These are phyloP conservation scores for Fusarium sp. DNA, from an alignment of 2,329 filamentous ascomycete genomes.

Conservation along the genomic window DNA sequence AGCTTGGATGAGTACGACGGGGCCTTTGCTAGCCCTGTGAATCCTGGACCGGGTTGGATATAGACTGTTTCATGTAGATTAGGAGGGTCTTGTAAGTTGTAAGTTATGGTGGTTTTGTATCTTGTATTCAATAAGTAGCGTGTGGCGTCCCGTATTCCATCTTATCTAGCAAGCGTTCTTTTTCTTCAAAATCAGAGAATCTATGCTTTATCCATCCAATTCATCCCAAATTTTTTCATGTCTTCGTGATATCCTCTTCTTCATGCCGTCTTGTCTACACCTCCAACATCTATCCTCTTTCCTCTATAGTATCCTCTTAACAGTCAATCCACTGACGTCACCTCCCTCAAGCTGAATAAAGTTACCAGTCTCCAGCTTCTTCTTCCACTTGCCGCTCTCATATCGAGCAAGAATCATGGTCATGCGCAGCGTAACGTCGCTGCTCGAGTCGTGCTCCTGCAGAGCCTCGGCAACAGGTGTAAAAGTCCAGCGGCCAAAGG, in stretches of 20 bases:
- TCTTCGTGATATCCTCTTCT: conserved; percentile 27
- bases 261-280: conserved; percentile 22
- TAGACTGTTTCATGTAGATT: not conserved
- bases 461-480: conserved; percentile 65
- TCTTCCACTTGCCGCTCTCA: conserved; percentile 82
- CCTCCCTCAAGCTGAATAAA: conserved; percentile 63
- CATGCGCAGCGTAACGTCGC: conserved; percentile 72
- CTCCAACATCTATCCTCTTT: conserved; percentile 11
- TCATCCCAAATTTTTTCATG: conserved; percentile 30
- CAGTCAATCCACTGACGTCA: conserved; percentile 61
- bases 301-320: conserved; percentile 63
- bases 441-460: conserved; percentile 67
- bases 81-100: not conserved
- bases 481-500: conserved; percentile 95
- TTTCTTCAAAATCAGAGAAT: conserved; percentile 17
- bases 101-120: not conserved
- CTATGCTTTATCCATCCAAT: conserved; percentile 29
- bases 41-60: conserved; percentile 44
- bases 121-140: conserved; percentile 29
- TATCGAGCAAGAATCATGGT: conserved; percentile 80
- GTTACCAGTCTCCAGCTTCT: conserved; percentile 72
- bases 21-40: conserved; percentile 34
- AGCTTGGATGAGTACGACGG: conserved; percentile 36
- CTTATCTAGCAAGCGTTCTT: conserved; percentile 30
- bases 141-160: conserved; percentile 26